Base-by-base conservation (phyloP, 371 early-diverging fungal genomes). In the Cokeromyces recurvatus region DNA sequence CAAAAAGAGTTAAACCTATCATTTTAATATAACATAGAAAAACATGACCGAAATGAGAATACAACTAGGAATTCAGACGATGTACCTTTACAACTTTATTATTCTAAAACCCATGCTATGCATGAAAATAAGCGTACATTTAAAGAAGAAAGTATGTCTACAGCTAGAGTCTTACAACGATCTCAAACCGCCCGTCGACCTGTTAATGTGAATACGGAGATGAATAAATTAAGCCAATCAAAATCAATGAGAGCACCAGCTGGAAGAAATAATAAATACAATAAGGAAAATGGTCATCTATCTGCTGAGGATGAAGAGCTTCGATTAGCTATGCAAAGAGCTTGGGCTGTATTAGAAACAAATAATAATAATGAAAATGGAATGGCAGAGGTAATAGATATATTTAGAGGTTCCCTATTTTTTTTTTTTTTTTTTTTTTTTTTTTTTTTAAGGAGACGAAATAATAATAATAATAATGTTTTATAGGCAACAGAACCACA, bases 71-170 rank as follows among this genome's bases (percentile, higher is more conserved):
- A 43, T 29, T n/a, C 38, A 19, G 56, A 56, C 25, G 34, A 51
- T 44, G 46, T 48, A 52, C 59, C 53, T 48, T 49, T 58, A 42
- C 59, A 48, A 44, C 32, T 38, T 14, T 48, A 52, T 16, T 32
- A 51, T 0, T 17, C 27, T 7, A 29, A 29, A 23, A 16, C 29
- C 5, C 29, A 5, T 29, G 29, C 29, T 29, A 5, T 11, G 5
- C 29, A 29, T 29, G 8, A 5, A 11, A 5, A 29, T 29, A 11
- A 5, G 8, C 8, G 5, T 29, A 29, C 29, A 8, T 11, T 29
- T 10, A 34, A 43, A 22, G 67, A 71, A n/a, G 71, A 71, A 43
- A 43, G 67, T 51, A 48, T 59, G 4, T 57, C 50, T 45, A 59
- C 58, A 42, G 65, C 51, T 11, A 39, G 38, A 6, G 48, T 58